Conservation (phyloP, 371 early-diverging fungal genomes). For the Blyttiomyces sp. region DNA sequence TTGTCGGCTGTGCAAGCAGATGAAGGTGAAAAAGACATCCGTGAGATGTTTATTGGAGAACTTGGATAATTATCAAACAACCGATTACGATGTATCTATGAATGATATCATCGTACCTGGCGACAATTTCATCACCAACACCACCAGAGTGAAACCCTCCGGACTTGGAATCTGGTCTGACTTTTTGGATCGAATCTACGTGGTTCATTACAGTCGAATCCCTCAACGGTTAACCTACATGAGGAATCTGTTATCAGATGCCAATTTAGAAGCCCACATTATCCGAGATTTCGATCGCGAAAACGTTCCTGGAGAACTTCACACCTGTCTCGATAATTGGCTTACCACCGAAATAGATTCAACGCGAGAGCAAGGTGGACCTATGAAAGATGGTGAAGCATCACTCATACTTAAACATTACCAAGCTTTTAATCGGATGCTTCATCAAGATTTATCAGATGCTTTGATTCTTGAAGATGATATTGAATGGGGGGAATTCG, state of each 20-base stretch:
- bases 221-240: neutral
- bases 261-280: neutral
- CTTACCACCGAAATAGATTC: neutral
- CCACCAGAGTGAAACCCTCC: neutral
- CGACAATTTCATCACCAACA: neutral
- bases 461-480: neutral
- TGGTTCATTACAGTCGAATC: neutral
- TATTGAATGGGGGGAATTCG: too few species aligned
- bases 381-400: neutral
- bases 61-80: neutral
- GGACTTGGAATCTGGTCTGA: neutral
- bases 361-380: neutral
- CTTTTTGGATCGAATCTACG: neutral
- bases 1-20: neutral
- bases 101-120: neutral
- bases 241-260: neutral
- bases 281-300: neutral
- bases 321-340: neutral
- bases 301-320: neutral
- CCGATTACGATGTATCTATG: neutral
- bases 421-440: neutral
- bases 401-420: neutral
- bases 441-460: neutral
- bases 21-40: neutral
- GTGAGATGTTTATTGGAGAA: neutral